These are phyloP conservation scores for Xanthoconium stramineum DNA, from an alignment of 768 basidiomycete genomes.

Conservation along the genomic window DNA sequence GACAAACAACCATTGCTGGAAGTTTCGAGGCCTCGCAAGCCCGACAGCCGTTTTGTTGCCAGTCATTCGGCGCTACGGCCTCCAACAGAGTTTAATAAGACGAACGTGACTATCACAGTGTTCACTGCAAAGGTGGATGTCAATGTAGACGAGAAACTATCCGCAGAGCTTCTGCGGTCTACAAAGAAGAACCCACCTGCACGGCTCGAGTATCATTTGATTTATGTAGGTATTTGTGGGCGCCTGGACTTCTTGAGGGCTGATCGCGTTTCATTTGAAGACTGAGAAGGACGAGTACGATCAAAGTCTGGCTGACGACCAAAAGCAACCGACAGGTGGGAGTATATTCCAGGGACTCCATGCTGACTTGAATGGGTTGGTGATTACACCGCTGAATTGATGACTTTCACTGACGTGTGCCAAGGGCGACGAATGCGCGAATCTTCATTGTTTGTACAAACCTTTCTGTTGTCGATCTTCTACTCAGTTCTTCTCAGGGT, in stretches of 20 bases:
- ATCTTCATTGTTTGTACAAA: background rate
- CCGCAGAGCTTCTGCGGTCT: slow-evolving; percentile 58
- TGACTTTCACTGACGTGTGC: background rate
- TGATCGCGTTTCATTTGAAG: slow-evolving; percentile 34
- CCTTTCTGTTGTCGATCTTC: background rate
- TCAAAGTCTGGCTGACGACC: slow-evolving; percentile 50
- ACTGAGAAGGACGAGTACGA: slow-evolving; percentile 25
- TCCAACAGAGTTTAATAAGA: slow-evolving; percentile 20
- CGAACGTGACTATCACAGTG: slow-evolving; percentile 18
- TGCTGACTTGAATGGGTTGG: background rate
- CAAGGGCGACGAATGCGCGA: background rate
- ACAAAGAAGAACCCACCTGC: slow-evolving; percentile 54
- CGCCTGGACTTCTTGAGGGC: background rate
- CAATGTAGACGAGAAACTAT: background rate
- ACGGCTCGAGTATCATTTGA: slow-evolving; percentile 72
- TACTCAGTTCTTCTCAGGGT: slow-evolving; percentile 20
- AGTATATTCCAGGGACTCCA: background rate
- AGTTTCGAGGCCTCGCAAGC: slow-evolving; percentile 30
- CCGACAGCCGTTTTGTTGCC: slow-evolving; percentile 38
- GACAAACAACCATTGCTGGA: slow-evolving; percentile 41
- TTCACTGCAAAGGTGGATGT: background rate
- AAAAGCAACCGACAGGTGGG: slow-evolving; percentile 24
- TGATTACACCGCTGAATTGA: background rate
- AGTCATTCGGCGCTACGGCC: background rate
- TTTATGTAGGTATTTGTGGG: slow-evolving; percentile 47